Base-by-base conservation (phyloP, 192 early-diverging fungal genomes). In the Podila epigama region DNA sequence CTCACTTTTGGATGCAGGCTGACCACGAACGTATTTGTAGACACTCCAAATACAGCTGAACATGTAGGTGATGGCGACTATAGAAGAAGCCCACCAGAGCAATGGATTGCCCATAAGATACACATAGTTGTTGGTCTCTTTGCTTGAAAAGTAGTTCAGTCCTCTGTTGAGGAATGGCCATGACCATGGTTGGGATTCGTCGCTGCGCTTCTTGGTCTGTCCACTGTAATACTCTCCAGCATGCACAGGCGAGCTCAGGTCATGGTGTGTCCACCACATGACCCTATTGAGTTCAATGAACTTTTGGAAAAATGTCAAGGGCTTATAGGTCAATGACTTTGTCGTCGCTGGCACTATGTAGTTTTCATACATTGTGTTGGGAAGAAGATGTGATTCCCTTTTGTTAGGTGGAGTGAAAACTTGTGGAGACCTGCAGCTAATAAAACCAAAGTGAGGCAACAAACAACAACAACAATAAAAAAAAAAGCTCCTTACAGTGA, bases 61-160 rank as follows among this genome's bases (percentile, higher is more conserved):
- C 35, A 81, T 75, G 79, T 88, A 98, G 27, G 70, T n/a, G 11
- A 69, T 58, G 12, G 96, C 70, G 11, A 90, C 67, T 1, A 77
- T 60, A 35, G 88, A 85, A 16, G 89, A 81, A 40, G 89, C 50
- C 94, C 94, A 94, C 87, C 92, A 98, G 27, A 92, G 59, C 18
- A 94, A 25, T 0, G 96, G 96, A 57, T 97, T 97, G 16, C 96
- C 96, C 7, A 97, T 60, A 11, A 97, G 86, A 78, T 96, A 96
- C 66, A 98, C 93, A 61, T 89, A 81, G 63, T 85, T 72, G 37
- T 88, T 80, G 37, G 79, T 68, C 65, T 90, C 89, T 51, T 75
- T 81, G 18, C 83, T 84, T 44, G 89, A 89, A 82, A 86, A 94
- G 79, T 95, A 98, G 4, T 88, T 90, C 55, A 98, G 90, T n/a